Base-by-base conservation (phyloP, 1,284 basidiomycete genomes). In the Apiotrichum laibachii region DNA sequence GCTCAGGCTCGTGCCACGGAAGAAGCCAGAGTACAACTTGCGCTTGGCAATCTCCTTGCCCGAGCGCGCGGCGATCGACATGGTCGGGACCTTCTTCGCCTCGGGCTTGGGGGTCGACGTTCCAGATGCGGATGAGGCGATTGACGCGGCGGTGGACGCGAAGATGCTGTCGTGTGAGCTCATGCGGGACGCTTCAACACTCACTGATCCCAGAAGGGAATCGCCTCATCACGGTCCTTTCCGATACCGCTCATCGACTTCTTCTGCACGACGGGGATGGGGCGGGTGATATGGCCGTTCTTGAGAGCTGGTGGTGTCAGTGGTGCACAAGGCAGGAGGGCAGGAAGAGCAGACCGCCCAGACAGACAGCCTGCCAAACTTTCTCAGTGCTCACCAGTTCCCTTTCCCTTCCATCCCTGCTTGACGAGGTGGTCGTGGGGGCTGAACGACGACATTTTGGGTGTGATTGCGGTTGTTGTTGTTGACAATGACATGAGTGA, bases 161-260 rank as follows among this genome's bases (percentile, higher is more conserved):
- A 89, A 93, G 52, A 92, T 79, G 72, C 90, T 92, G 62, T 22
- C 43, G 15, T 19, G 33, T 46, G 12, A 57, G n/a, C 16, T 13
- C 35, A 19, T n/a, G 9, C 18, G 51, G 26, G 26, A 18, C 7
- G n/a, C n/a, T 19, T 15, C n/a, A n/a, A 40, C 34, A 83, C 88
- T 75, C 68, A 93, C 91, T 93, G 90, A 75, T 96, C 92, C 92
- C 92, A 96, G 84, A 95, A 96, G 50, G 90, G 90, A 72, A 93
- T 92, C 0, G 90, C 89, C 67, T 92, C 91, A 72, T 94, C 92
- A 62, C 92, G 83, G 76, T 95, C 91, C 74, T 90, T 92, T 56
- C 92, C 92, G 55, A 96, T 79, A 1, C 92, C 92, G 18, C 84
- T 79, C 21, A 94, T 81, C 6, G 83, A 89, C 80, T 88, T 89